Evolutionary conservation across 768 basidiomycete genomes (phyloP), one percentile per base, ranked within the genome.

Genomic region (Suillus discolor): DNA sequence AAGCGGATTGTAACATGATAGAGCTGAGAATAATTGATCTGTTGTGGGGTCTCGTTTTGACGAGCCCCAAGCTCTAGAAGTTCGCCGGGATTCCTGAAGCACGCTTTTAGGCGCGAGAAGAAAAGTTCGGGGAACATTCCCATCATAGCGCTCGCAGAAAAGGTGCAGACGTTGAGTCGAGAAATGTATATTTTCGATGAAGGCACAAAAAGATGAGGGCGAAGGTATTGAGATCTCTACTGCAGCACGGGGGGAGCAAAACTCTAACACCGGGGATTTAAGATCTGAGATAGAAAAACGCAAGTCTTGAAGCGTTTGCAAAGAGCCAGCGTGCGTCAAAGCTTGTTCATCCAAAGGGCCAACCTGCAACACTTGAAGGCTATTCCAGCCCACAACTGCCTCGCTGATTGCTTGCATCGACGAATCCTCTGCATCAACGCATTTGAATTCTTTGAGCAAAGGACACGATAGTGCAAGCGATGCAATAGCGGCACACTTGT

Each of bases 121-220:
- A 55, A 55, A 34, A 12, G 31, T 31, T 55, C 18, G 11, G 28
- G 54, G 20, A 55, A 34, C 31, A 34, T 6, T 20, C n/a, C 18
- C 54, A 55, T 34, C 31, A 34, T 55, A 34, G 54, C 31, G 54
- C 18, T 53, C 25, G 51, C 25, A 53, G 16, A 28, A 53, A 53
- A 53, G 51, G 18, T 20, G 54, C 31, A 55, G 54, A 55, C 54
- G 54, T 55, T 31, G 54, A 55, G 54, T 55, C 18, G 54, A 55
- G 31, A 55, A 55, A 55, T 55, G 31, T 5, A 34, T 20, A 9
- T 55, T 55, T 55, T 20, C 31, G 54, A 34, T 12, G 31, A 55
- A 55, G 12, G 11, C 2, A 31, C 34, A 18, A 20, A 55, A 34
- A 31, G 31, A 20, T 20, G 53, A 54, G 4, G 31, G 53, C 20